Evolutionary conservation across 129 eudicot genomes (phyloP).

Genomic region (Helianthus tuberosus): DNA sequence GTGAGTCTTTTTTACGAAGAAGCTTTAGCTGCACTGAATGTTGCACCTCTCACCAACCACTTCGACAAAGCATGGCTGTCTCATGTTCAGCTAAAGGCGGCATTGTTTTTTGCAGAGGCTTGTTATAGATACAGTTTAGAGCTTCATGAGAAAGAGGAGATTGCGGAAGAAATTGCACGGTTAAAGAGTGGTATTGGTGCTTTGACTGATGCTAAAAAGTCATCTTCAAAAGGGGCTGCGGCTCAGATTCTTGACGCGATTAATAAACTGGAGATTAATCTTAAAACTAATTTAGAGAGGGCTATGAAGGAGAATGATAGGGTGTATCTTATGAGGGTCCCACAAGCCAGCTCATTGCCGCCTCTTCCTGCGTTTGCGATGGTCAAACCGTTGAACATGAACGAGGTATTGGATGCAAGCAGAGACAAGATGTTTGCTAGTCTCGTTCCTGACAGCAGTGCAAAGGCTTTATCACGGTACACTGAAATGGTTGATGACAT

Average conservation of each 20-base stretch:
- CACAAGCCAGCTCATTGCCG: slow-evolving; percentile 72
- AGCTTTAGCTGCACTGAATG: slow-evolving; percentile 70
- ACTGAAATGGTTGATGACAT: slow-evolving; percentile 97
- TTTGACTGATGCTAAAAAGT: slow-evolving; percentile 71
- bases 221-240: slow-evolving; percentile 85
- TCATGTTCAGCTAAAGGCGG: slow-evolving; percentile 94
- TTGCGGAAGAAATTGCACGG: slow-evolving; percentile 92
- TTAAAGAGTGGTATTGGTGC: slow-evolving; percentile 77
- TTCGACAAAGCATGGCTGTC: slow-evolving; percentile 89
- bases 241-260: slow-evolving; percentile 86
- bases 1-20: slow-evolving; percentile 91
- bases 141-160: slow-evolving; percentile 96
- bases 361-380: slow-evolving; percentile 87
- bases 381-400: slow-evolving; percentile 90
- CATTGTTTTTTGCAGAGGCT: slow-evolving; percentile 87
- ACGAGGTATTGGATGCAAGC: slow-evolving; percentile 88
- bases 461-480: slow-evolving; percentile 92
- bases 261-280: slow-evolving; percentile 63
- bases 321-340: slow-evolving; percentile 97
- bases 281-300: slow-evolving; percentile 76
- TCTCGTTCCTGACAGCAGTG: slow-evolving; percentile 95
- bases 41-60: slow-evolving; percentile 80
- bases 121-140: slow-evolving; percentile 93
- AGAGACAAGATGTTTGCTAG: slow-evolving; percentile 86
- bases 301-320: slow-evolving; percentile 96